Percentiles rank a stretch among this genome's conserved stretches.
Evolutionary conservation across 2,329 filamentous ascomycete species (phyloP).

Genomic region (Trichoderma guizhouense): DNA sequence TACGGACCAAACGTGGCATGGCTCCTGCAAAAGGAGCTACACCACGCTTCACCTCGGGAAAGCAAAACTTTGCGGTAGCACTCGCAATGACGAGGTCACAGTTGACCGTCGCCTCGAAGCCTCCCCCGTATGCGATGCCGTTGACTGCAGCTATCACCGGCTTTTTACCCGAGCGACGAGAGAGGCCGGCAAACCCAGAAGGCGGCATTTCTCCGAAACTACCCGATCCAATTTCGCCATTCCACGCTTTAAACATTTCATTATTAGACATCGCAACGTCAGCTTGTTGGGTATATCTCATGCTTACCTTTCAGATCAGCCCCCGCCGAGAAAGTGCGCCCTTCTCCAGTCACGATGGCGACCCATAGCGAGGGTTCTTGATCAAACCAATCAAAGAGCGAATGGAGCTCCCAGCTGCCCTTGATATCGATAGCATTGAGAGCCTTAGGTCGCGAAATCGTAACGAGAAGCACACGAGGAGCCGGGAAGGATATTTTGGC

Average conservation of each 20-base stretch:
- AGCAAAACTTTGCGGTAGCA: constrained; percentile 47
- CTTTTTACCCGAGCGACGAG: constrained; percentile 55
- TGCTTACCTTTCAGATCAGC: constrained; percentile 46
- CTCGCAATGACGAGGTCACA: constrained; percentile 54
- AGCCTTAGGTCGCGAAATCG: background rate
- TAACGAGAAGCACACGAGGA: constrained; percentile 1
- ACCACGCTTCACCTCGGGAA: constrained; percentile 54
- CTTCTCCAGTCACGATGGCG: constrained; percentile 49
- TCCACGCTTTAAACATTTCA: constrained; percentile 40
- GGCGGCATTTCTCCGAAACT: background rate
- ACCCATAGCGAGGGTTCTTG: constrained; percentile 45
- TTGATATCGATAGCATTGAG: background rate
- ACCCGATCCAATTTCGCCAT: constrained; percentile 35
- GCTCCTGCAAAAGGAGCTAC: constrained; percentile 52
- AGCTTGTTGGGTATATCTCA: too few species aligned
- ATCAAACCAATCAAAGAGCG: constrained; percentile 53
- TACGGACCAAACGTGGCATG: constrained; percentile 48
- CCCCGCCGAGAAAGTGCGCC: constrained; percentile 53
- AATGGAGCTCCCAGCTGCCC: constrained; percentile 43
- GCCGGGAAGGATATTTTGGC: constrained; percentile 1
- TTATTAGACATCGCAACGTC: constrained; percentile 41
- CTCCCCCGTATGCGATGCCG: constrained; percentile 54
- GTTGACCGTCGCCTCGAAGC: constrained; percentile 54
- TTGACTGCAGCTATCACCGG: constrained; percentile 59
- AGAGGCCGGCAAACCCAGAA: constrained; percentile 47